These are phyloP conservation scores for Ashbya aceris DNA, from an alignment of 1,139 yeast species.

Conservation along the genomic window DNA sequence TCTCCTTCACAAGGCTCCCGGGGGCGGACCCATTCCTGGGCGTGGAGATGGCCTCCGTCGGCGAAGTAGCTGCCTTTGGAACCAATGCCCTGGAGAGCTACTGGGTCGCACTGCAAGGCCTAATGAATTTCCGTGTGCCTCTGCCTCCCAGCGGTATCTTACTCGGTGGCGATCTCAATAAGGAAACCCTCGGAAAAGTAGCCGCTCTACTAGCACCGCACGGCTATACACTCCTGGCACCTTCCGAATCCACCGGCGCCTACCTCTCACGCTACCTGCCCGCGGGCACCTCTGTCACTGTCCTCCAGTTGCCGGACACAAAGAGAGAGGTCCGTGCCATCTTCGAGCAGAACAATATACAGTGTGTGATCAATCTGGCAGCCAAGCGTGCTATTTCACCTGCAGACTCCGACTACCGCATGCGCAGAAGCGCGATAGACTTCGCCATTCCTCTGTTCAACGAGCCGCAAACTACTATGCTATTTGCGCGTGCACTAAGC, in stretches of 20 bases:
- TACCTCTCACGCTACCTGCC: slow-evolving; percentile 48
- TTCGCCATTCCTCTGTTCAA: slow-evolving; percentile 93
- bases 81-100: slow-evolving; percentile 77
- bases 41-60: slow-evolving; percentile 98
- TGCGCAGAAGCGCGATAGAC: slow-evolving; percentile 98
- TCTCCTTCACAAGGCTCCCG: slow-evolving; percentile 93
- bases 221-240: slow-evolving; percentile 65
- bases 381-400: slow-evolving; percentile 77
- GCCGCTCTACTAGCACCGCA: slow-evolving; percentile 60
- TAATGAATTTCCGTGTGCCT: slow-evolving; percentile 94
- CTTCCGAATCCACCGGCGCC: slow-evolving; percentile 59
- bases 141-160: slow-evolving; percentile 80
- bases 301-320: slow-evolving; percentile 86
- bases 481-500: slow-evolving; percentile 79
- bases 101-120: slow-evolving; percentile 95
- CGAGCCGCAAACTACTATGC: slow-evolving; percentile 84
- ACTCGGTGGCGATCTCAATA: slow-evolving; percentile 85
- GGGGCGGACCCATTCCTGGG: slow-evolving; percentile 99
- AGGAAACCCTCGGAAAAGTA: slow-evolving; percentile 62
- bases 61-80: slow-evolving; percentile 97
- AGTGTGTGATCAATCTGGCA: slow-evolving; percentile 88
- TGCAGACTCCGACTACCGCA: slow-evolving; percentile 83
- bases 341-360: slow-evolving; percentile 75
- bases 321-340: slow-evolving; percentile 89
- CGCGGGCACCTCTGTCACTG: slow-evolving; percentile 37